These are phyloP conservation scores for Spathaspora arborariae DNA, from an alignment of 805 yeast species.

Conservation along the genomic window DNA sequence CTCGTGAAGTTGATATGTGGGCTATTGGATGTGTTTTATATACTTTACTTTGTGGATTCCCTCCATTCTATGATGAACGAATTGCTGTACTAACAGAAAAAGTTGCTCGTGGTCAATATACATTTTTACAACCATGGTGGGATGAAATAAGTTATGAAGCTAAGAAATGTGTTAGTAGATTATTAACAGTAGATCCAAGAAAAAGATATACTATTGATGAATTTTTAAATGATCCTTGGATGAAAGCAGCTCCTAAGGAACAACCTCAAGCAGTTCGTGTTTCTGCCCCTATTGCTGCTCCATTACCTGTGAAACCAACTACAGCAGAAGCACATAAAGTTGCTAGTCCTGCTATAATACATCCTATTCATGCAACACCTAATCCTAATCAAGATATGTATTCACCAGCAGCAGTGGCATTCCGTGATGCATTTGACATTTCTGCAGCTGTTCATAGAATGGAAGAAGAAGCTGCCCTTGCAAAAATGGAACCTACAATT, in stretches of 20 bases:
- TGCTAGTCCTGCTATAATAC: slow-evolving; percentile 7
- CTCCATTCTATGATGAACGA: slow-evolving; percentile 90
- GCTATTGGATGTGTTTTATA: slow-evolving; percentile 95
- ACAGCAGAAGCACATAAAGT: background rate
- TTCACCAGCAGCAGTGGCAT: slow-evolving; percentile 74
- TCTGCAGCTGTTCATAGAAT: slow-evolving; percentile 82
- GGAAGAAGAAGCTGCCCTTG: slow-evolving; percentile 58
- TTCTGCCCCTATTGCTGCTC: background rate
- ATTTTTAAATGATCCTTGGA: slow-evolving; percentile 76
- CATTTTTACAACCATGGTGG: slow-evolving; percentile 85
- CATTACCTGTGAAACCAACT: background rate
- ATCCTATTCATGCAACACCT: slow-evolving; percentile 23
- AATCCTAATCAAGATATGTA: slow-evolving; percentile 34
- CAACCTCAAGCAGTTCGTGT: slow-evolving; percentile 1
- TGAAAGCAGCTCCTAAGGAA: slow-evolving; percentile 21
- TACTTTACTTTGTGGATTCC: slow-evolving; percentile 93
- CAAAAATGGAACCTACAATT: slow-evolving; percentile 15
- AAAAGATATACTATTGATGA: slow-evolving; percentile 69
- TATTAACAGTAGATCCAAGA: slow-evolving; percentile 69
- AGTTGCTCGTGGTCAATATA: slow-evolving; percentile 75
- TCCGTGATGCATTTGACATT: slow-evolving; percentile 83
- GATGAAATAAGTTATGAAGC: slow-evolving; percentile 72
- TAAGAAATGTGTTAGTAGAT: slow-evolving; percentile 60
- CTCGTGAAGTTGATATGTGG: slow-evolving; percentile 98
- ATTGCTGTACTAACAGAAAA: slow-evolving; percentile 71